Evolutionary conservation across 306 rosid genomes (phyloP).

Genomic region (Betula pendula): DNA sequence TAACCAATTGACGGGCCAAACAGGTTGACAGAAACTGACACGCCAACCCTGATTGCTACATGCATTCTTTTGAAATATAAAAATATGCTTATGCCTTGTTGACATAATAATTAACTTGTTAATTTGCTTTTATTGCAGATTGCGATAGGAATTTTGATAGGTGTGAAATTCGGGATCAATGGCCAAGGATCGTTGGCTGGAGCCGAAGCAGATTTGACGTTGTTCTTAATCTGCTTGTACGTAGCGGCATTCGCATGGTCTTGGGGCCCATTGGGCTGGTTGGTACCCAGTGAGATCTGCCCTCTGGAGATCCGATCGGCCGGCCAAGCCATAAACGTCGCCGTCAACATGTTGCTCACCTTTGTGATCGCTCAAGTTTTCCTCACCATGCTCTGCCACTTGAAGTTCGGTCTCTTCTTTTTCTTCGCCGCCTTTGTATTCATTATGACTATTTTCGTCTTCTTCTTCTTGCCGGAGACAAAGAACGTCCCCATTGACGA

Average conservation of each 20-base stretch:
- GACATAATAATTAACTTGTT: too few species aligned
- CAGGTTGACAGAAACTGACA: too few species aligned
- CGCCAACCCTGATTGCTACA: too few species aligned
- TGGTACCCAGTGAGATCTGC: constrained; percentile 62
- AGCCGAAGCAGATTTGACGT: constrained; percentile 23
- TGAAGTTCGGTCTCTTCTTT: constrained; percentile 59
- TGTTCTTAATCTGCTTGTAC: constrained; percentile 51
- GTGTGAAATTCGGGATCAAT: constrained; percentile 28
- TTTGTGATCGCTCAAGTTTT: constrained; percentile 47
- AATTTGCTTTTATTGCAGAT: neutral
- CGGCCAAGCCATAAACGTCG: constrained; percentile 54
- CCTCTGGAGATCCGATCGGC: constrained; percentile 59
- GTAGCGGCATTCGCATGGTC: constrained; percentile 79
- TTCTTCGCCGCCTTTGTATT: constrained; percentile 46
- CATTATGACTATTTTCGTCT: constrained; percentile 46
- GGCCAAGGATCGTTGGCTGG: constrained; percentile 46
- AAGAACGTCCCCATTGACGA: constrained; percentile 55
- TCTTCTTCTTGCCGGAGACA: constrained; percentile 52
- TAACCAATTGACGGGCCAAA: too few species aligned
- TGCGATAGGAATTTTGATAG: constrained; percentile 39
- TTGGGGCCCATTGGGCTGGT: constrained; percentile 74
- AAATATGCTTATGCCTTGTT: too few species aligned
- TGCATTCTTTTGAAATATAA: too few species aligned
- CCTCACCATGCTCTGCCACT: constrained; percentile 52
- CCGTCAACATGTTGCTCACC: constrained; percentile 56